Evolutionary conservation across 2,329 filamentous ascomycete genomes (phyloP).

Genomic region (Fusarium xylarioides): DNA sequence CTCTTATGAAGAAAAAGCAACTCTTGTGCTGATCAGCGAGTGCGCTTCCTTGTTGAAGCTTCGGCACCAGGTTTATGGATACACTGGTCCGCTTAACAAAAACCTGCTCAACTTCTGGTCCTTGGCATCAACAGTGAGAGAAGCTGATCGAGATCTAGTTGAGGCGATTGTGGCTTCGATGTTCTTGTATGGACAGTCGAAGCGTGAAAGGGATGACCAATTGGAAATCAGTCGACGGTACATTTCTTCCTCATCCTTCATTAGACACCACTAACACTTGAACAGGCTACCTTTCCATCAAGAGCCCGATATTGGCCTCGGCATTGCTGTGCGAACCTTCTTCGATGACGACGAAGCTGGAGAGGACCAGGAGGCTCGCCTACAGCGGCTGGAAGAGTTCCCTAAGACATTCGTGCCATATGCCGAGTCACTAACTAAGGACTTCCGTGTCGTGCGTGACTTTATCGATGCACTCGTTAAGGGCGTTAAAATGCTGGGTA

Average conservation of each 20-base stretch:
- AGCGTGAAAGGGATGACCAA: slow-evolving; percentile 73
- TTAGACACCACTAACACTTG: slow-evolving; percentile 22
- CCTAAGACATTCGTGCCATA: slow-evolving; percentile 65
- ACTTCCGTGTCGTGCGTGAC: slow-evolving; percentile 64
- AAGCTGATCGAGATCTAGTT: slow-evolving; percentile 81
- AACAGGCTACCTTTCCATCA: slow-evolving; percentile 71
- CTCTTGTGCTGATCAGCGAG: slow-evolving; percentile 84
- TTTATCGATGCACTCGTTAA: slow-evolving; percentile 67
- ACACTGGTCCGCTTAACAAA: slow-evolving; percentile 92
- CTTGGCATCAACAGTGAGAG: slow-evolving; percentile 80
- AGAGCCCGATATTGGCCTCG: slow-evolving; percentile 78
- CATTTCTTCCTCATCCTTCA: slow-evolving; percentile 36
- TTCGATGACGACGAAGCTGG: slow-evolving; percentile 74
- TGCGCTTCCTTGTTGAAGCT: slow-evolving; percentile 85
- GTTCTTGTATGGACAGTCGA: slow-evolving; percentile 81
- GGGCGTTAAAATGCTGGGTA: slow-evolving; percentile 64
- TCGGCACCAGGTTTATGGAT: slow-evolving; percentile 85
- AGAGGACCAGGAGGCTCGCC: slow-evolving; percentile 60
- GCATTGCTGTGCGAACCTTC: slow-evolving; percentile 82
- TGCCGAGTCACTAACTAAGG: slow-evolving; percentile 66
- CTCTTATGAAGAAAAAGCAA: slow-evolving; percentile 77
- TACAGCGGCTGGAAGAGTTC: slow-evolving; percentile 59
- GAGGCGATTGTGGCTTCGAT: slow-evolving; percentile 84
- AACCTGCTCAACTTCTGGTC: slow-evolving; percentile 88
- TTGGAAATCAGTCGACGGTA: slow-evolving; percentile 78